Conservation (phyloP, 768 basidiomycete genomes). For the Peribolospora baueri region DNA sequence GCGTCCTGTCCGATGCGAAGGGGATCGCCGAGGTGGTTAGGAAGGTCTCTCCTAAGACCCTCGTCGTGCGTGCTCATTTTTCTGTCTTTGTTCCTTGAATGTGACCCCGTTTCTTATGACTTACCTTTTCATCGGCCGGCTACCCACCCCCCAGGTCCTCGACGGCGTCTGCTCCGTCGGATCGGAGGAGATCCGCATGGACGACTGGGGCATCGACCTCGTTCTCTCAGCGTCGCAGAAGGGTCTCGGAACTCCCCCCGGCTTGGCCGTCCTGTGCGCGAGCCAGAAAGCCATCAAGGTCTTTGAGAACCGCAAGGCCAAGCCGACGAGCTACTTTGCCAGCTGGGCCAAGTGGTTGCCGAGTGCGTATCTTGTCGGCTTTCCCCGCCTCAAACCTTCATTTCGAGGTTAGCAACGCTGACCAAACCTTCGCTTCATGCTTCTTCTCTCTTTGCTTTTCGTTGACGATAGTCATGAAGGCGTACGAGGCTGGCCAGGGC, state of each 20-base stretch:
- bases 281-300: conserved; percentile 54
- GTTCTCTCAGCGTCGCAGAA: conserved; percentile 63
- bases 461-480: conserved; percentile 39
- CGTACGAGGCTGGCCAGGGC: conserved; percentile 56
- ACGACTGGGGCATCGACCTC: conserved; percentile 77
- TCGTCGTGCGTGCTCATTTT: conserved; percentile 26
- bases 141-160: conserved; percentile 24
- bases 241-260: conserved; percentile 79
- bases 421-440: not conserved
- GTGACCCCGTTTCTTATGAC: not conserved
- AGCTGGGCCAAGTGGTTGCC: conserved; percentile 52
- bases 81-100: not conserved
- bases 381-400: too few species aligned
- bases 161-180: conserved; percentile 96
- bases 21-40: conserved; percentile 47
- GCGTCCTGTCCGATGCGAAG: conserved; percentile 63
- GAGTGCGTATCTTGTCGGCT: not conserved
- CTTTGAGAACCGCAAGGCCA: conserved; percentile 36
- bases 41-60: conserved; percentile 55
- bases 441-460: conserved; percentile 24
- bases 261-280: conserved; percentile 62
- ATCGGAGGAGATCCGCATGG: conserved; percentile 81
- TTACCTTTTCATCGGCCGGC: not conserved
- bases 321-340: conserved; percentile 57
- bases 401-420: too few species aligned